Base-by-base conservation (phyloP, 345 rosid genomes). In the Acer campestre region DNA sequence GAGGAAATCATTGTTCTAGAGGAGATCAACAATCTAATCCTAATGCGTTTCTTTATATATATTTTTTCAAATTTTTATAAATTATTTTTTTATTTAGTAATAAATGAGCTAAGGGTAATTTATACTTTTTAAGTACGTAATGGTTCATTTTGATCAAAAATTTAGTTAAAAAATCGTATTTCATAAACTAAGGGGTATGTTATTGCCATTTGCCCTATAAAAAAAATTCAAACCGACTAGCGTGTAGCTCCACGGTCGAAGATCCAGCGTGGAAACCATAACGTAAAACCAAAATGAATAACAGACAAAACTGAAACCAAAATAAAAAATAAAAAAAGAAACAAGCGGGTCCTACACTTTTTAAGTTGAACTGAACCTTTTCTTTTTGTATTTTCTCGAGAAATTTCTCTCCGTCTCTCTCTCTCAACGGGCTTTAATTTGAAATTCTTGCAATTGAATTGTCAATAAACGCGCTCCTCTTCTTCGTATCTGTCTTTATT, bases 321-420 rank as follows among this genome's bases (percentile, higher is more conserved):
- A 1, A 10, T 0, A 2, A 68, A 17, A 66, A 42, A 59, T 46
- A 40, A 18, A 31, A 4, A 7, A 75, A 48, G n/a, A n/a, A 46
- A 23, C 10, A 14, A 53, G 27, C 1, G 78, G 83, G 79, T 10
- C 82, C 79, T 81, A 17, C 13, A 7, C 8, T 25, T 58, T 58
- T 38, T 29, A 51, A 49, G 31, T 40, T 61, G 8, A 61, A 48
- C 59, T 66, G 17, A 68, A 44, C 31, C 10, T 27, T 81, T 61
- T 76, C 77, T 68, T 85, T 84, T 86, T 85, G 92, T 89, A 86
- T 85, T 86, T 85, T 89, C 85, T 80, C 86, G 86, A 89, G 87
- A 77, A 85, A 80, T 71, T 75, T 82, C 80, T 82, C 85, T 70
- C 35, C 35, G 35, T 31, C 2, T 31, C 77, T 51, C 70, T 58